Conservation (phyloP, 169 alveolate genomes). For the Haemoproteus tartakovskyi region DNA sequence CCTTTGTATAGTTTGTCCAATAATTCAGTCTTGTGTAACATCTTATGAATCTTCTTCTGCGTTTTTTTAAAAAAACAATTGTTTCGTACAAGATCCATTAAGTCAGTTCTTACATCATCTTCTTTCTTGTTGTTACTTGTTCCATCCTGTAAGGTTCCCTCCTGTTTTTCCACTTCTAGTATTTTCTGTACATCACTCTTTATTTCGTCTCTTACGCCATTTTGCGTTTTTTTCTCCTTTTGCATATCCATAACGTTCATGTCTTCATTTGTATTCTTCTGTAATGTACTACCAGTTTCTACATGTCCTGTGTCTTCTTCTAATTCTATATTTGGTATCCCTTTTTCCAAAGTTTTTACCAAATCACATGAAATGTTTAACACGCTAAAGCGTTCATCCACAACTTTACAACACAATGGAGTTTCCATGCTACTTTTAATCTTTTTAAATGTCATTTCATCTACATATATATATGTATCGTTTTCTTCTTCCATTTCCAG, state of each 20-base stretch:
- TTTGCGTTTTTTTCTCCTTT: too few species aligned
- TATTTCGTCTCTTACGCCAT: too few species aligned
- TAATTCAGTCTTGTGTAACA: not conserved
- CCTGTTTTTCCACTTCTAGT: too few species aligned
- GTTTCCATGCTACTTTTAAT: conserved; percentile 52
- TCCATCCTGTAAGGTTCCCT: too few species aligned
- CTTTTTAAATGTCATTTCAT: conserved; percentile 25
- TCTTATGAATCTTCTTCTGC: too few species aligned
- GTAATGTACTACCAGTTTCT: not conserved
- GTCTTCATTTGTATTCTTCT: not conserved
- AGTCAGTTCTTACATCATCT: not conserved
- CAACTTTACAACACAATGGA: conserved; percentile 48
- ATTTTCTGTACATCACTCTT: not conserved
- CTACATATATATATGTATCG: conserved; percentile 17
- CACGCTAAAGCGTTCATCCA: conserved; percentile 25
- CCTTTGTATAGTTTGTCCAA: not conserved
- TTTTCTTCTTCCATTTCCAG: not conserved
- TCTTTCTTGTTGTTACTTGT: not conserved
- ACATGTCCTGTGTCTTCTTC: not conserved
- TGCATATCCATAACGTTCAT: not conserved
- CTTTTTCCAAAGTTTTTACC: not conserved
- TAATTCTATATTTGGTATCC: too few species aligned
- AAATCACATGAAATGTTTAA: conserved; percentile 54
- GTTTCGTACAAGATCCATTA: not conserved
- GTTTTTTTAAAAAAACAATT: not conserved